phyloP scores from a whole-genome alignment of 257 asterid genomes.

The Plantago elongata region DNA sequence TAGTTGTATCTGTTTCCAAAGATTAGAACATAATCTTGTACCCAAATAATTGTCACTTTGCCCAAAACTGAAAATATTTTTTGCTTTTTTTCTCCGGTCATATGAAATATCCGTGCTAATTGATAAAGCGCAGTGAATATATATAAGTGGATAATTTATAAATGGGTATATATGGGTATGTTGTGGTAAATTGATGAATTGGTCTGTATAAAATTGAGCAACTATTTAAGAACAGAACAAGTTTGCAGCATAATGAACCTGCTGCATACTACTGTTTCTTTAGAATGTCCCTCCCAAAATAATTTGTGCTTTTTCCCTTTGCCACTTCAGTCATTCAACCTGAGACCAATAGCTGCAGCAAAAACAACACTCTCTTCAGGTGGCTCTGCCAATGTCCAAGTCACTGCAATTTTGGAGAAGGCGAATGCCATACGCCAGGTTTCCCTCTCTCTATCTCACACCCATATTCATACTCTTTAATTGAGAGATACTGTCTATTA shows the following conservation, averaged over 20 bases:
- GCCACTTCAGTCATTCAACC: slow-evolving; percentile 63
- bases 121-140: too few relatives aligned
- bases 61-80: too few relatives aligned
- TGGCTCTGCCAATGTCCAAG: slow-evolving; percentile 50
- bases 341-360: slow-evolving; percentile 59
- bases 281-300: background rate
- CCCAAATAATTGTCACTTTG: too few relatives aligned
- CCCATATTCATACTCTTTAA: background rate
- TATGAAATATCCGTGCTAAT: too few relatives aligned
- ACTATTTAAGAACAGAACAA: too few relatives aligned
- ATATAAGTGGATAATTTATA: too few relatives aligned
- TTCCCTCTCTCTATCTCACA: slow-evolving; percentile 21
- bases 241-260: background rate
- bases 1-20: background rate
- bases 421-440: slow-evolving; percentile 96
- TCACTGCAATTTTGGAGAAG: slow-evolving; percentile 76
- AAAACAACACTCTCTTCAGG: slow-evolving; percentile 43
- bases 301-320: background rate
- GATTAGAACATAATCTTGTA: too few relatives aligned
- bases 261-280: background rate
- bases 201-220: too few relatives aligned
- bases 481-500: background rate
- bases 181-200: too few relatives aligned
- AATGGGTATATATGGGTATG: too few relatives aligned
- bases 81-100: too few relatives aligned